Evolutionary conservation across 768 basidiomycete species (phyloP).

Genomic region (Lentinula detonsa): DNA sequence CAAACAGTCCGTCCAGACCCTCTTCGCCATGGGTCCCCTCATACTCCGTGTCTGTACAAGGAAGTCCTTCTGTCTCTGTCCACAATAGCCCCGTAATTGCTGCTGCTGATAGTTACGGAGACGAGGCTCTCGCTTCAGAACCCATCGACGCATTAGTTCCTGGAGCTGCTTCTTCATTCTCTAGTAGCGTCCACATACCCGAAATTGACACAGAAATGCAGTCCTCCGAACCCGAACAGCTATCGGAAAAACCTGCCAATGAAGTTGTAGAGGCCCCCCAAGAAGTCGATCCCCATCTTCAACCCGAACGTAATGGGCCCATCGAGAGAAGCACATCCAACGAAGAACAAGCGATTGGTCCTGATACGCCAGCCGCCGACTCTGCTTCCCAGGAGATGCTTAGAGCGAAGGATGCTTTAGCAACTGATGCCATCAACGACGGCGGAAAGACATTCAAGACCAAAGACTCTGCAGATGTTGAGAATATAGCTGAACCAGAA

Average conservation of each 20-base stretch:
- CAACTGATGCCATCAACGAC: neutral
- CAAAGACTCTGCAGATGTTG: neutral
- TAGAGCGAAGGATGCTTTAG: neutral
- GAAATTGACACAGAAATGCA: neutral
- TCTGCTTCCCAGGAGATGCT: neutral
- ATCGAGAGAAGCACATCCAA: neutral
- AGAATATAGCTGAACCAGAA: neutral
- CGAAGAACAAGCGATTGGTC: neutral
- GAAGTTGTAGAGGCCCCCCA: neutral
- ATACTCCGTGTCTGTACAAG: slow-evolving; percentile 36
- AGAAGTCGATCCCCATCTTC: neutral
- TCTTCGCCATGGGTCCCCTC: slow-evolving; percentile 32
- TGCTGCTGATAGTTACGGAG: neutral
- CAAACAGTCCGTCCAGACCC: slow-evolving; percentile 3
- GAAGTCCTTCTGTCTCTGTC: slow-evolving; percentile 13
- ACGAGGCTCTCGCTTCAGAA: neutral
- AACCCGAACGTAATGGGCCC: neutral
- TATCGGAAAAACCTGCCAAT: neutral
- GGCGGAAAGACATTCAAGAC: neutral
- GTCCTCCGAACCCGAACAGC: neutral
- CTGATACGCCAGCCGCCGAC: neutral
- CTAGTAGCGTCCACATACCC: neutral
- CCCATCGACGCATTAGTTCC: neutral
- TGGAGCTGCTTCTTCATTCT: neutral
- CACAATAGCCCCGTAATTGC: neutral